Base-by-base conservation (phyloP, 305 asterid species). In the Stenogyne calaminthoides region DNA sequence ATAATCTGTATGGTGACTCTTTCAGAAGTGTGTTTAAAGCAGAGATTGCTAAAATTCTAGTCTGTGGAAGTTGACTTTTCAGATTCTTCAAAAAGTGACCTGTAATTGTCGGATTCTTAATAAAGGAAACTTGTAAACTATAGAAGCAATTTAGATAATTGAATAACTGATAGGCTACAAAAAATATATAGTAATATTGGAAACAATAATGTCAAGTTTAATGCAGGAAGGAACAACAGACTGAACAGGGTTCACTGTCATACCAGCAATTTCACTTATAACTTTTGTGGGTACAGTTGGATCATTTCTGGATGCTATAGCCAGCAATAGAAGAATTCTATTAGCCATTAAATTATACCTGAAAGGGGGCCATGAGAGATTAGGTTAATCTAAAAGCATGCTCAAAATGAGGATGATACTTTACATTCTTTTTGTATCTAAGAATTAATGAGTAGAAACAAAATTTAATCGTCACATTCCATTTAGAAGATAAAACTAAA, bases 291-390 rank as follows among this genome's bases (percentile, higher is more conserved):
- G 85, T 75, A 85, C 86, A 82, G 82, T 84, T 52, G 97, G 93
- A 63, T 89, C 90, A 78, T 81, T 86, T 81, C 91, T 84, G 65
- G 97, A 93, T 71, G 97, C 86, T 95, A 90, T 87, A 73, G 99
- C 96, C 88, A 95, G 85, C 87, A 95, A 84, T 64, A 95, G 89
- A 70, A 95, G 89, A 81, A 93, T 93, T 79, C 99, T 89, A 68
- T 95, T 95, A 79, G 99, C 97, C 99, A 95, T 95, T 82, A 95
- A 82, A 83, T 95, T 93, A 77, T 95, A 95, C 98, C 99, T 95
- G 91, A 76, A 88, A 82, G 77, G 74, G 52, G 64, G 63, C 52
- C 71, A 81, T 19, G 39, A 67, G 64, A 80, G 68, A 57, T 62
- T 18, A 77, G 76, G 80, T 52, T 65, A 76, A 71, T 47, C 39